A percentile compares a stretch with the other conserved stretches of the same genome.
These are phyloP conservation scores for Metschnikowia bowlesiae DNA, from an alignment of 805 yeast species.

Conservation along the genomic window DNA sequence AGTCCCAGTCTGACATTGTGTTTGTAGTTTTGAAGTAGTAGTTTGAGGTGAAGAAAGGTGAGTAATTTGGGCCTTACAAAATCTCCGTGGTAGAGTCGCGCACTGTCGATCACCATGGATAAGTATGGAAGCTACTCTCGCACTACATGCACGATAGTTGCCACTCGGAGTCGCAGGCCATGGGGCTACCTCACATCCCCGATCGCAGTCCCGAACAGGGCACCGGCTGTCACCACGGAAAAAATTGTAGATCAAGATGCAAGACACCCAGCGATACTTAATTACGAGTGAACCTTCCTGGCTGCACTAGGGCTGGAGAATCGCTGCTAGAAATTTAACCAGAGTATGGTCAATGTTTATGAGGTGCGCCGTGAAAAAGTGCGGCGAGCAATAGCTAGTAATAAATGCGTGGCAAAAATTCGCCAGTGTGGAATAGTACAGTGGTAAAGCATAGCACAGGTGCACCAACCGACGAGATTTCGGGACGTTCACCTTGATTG, in stretches of 20 bases:
- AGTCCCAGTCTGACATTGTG: constrained; percentile 78
- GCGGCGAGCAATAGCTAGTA: no score
- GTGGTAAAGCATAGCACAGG: background rate
- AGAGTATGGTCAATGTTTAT: no score
- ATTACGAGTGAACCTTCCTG: background rate
- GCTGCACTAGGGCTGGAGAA: no score
- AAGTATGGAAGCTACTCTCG: constrained; percentile 2
- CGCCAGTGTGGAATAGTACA: background rate
- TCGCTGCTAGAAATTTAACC: no score
- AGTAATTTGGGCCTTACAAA: background rate
- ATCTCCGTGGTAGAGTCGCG: background rate
- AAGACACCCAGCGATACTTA: background rate
- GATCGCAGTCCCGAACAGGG: background rate
- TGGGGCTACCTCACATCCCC: background rate
- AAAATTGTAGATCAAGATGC: no score
- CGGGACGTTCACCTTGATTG: background rate
- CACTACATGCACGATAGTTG: constrained; percentile 1
- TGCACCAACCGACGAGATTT: background rate
- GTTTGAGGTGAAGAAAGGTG: background rate
- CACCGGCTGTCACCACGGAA: no score
- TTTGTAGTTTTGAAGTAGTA: background rate
- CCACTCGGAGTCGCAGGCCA: background rate
- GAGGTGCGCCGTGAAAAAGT: no score
- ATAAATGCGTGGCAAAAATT: no score
- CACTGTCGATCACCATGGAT: constrained; percentile 7